Evolutionary conservation across 176 grass and related monocot genomes (phyloP).

Genomic region (Panicum miliaceum): DNA sequence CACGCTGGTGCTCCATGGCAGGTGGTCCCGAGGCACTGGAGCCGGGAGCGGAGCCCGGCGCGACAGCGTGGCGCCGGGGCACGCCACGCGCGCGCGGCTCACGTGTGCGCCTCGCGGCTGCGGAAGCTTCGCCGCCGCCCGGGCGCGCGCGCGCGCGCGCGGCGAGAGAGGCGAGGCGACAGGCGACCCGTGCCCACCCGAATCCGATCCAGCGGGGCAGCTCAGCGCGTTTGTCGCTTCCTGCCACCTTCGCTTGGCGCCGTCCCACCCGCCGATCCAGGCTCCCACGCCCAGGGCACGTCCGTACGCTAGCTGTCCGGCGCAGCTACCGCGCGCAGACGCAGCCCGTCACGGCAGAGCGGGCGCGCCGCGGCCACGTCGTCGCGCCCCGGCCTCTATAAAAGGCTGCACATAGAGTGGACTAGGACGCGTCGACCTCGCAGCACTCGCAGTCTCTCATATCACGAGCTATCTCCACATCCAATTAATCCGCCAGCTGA

Average conservation of each 20-base stretch:
- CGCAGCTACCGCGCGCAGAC: neutral
- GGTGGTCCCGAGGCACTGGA: no score
- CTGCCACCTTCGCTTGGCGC: conserved; percentile 41
- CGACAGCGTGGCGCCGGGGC: neutral
- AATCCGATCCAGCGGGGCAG: conserved; percentile 11
- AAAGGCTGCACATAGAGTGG: neutral
- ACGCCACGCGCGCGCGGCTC: neutral
- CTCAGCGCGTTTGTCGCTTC: conserved; percentile 40
- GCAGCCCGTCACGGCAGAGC: neutral
- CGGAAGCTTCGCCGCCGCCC: conserved; percentile 13
- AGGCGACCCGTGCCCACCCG: neutral
- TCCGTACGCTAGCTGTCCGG: conserved; percentile 41
- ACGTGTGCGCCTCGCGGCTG: neutral
- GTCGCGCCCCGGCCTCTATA: neutral
- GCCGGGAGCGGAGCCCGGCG: neutral
- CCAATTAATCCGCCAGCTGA: neutral
- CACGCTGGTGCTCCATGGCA: neutral
- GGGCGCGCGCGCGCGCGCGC: neutral
- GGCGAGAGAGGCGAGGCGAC: neutral
- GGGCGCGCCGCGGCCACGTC: conserved; percentile 26
- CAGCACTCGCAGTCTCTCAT: neutral
- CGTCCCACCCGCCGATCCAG: conserved; percentile 16
- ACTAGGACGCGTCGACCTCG: conserved; percentile 18
- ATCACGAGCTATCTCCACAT: conserved; percentile 5
- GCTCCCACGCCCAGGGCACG: conserved; percentile 7